phyloP scores from a whole-genome alignment of 331 rosid genomes.

The Rosa hybrid region DNA sequence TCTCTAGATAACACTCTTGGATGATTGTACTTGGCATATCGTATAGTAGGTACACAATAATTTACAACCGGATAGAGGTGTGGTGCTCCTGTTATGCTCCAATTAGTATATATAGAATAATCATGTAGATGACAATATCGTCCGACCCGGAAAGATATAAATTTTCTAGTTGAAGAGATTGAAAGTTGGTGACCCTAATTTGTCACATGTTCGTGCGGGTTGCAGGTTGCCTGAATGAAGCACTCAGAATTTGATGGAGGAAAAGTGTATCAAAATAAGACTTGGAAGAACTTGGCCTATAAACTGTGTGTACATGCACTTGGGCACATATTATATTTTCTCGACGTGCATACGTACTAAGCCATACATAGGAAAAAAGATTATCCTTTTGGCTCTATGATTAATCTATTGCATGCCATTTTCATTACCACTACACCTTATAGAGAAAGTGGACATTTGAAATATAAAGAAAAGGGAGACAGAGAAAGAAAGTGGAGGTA shows the following conservation, averaged over 20 bases:
- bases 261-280: neutral
- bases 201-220: neutral
- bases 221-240: neutral
- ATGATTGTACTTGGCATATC: no score
- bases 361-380: neutral
- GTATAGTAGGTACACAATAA: neutral
- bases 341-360: slow-evolving; percentile 3
- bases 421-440: neutral
- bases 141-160: neutral
- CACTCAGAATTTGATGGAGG: neutral
- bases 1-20: no score
- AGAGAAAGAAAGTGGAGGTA: neutral
- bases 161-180: neutral
- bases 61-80: neutral
- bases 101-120: neutral
- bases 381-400: neutral
- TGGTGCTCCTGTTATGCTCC: neutral
- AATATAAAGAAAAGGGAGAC: neutral
- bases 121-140: neutral
- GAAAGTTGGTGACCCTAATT: slow-evolving; percentile 1
- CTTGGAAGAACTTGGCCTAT: neutral
- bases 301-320: neutral
- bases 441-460: neutral
- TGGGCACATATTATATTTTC: neutral
- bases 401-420: neutral